Evolutionary conservation across 129 eudicot genomes (phyloP), one percentile per base, ranked within the genome.

Genomic region (Silybum marianum): DNA sequence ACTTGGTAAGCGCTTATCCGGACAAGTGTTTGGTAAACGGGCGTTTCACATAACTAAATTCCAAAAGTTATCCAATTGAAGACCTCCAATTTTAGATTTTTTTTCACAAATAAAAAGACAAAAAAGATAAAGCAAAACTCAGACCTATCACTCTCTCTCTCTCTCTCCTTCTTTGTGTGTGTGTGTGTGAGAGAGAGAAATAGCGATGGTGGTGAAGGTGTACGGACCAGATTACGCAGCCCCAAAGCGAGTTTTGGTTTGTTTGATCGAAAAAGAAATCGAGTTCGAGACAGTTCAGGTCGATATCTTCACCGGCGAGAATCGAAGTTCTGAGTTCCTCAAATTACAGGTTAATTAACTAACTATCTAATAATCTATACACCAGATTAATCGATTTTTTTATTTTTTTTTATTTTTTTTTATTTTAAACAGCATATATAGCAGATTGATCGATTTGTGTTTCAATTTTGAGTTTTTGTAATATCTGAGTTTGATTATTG

Each of bases 191-290:
- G n/a, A n/a, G n/a, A n/a, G n/a, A 26, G 19, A 38, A 75, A 24
- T 13, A 24, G 69, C 32, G n/a, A 91, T 91, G 97, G 93, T 69
- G 66, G 86, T 91, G 84, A 91, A 89, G 81, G 90, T 91, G 87
- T 91, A 91, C 83, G 97, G 97, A 36, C 89, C 92, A 3, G 88
- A 74, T 22, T 84, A 77, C 51, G 91, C 85, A 23, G 86, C 89
- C 0, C 73, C 90, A 2, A 88, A 88, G 83, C 85, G 93, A 23
- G 97, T 90, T 0, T 46, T 90, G 22, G 73, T 78, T 39, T 86
- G 92, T 78, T 86, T 92, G 3, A 24, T 88, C 24, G 97, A 92
- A 81, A 92, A 92, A 69, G 75, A 76, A 28, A 73, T 89, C 69
- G 91, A 88, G 24, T 92, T 83, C 82, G 89, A 92, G 76, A 71